phyloP scores from a whole-genome alignment of 257 asterid genomes.

The Fraxinus pennsylvanica region DNA sequence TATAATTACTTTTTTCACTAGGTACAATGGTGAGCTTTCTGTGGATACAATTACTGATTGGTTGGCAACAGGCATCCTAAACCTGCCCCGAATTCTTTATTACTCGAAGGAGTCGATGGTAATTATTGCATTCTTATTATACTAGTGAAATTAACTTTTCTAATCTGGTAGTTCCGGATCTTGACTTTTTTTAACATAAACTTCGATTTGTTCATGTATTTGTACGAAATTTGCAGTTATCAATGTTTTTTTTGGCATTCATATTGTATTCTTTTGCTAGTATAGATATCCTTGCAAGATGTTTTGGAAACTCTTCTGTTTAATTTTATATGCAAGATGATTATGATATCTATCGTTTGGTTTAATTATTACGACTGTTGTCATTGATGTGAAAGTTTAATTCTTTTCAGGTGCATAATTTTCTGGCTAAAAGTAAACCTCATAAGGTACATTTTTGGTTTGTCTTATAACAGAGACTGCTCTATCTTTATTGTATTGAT shows the following conservation, averaged over 20 bases:
- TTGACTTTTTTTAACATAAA: not conserved
- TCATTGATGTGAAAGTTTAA: constrained; percentile 18
- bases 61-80: constrained; percentile 74
- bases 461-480: not conserved
- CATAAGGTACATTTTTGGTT: constrained; percentile 65
- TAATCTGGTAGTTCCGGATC: not conserved
- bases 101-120: constrained; percentile 89
- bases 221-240: not conserved
- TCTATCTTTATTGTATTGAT: not conserved
- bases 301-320: constrained; percentile 1
- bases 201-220: not conserved
- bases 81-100: constrained; percentile 78
- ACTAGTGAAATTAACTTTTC: not conserved
- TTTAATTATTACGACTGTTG: not conserved
- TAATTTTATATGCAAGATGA: not conserved
- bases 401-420: constrained; percentile 68
- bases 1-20: constrained; percentile 35
- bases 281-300: constrained; percentile 15
- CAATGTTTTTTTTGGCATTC: not conserved
- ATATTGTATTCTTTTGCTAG: not conserved
- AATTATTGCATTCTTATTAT: constrained; percentile 29
- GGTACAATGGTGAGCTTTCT: constrained; percentile 80
- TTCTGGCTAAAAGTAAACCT: constrained; percentile 74
- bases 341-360: not conserved
- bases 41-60: constrained; percentile 86